Percentiles rank a stretch among this genome's conserved stretches.
phyloP scores from a whole-genome alignment of 352 stramenopile genomes.

The Phytophthora ramorum region DNA sequence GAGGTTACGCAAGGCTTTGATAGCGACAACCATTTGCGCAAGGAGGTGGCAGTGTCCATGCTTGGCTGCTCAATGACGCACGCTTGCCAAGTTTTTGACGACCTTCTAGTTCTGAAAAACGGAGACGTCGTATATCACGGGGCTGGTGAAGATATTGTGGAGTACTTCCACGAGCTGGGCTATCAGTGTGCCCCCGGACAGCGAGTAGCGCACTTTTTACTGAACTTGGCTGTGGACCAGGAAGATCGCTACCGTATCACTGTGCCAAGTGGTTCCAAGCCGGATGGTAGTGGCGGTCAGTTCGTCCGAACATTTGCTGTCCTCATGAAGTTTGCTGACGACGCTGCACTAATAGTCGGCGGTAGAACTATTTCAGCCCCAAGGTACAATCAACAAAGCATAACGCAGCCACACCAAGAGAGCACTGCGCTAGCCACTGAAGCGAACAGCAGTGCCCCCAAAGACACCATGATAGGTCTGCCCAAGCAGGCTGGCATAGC shows the following conservation, averaged over 20 bases:
- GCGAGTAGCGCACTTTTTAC: slow-evolving; percentile 33
- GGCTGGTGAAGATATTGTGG: slow-evolving; percentile 17
- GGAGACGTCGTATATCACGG: slow-evolving; percentile 27
- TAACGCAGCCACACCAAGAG: too few relatives aligned
- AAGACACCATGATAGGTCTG: background rate
- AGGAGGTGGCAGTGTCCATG: slow-evolving; percentile 23
- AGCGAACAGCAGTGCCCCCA: background rate
- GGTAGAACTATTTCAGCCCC: background rate
- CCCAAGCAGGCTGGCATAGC: background rate
- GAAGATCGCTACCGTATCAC: slow-evolving; percentile 18
- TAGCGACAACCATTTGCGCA: slow-evolving; percentile 17
- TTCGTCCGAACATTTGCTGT: slow-evolving; percentile 17
- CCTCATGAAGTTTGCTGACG: slow-evolving; percentile 23
- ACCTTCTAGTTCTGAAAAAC: slow-evolving; percentile 29
- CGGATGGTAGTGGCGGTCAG: background rate
- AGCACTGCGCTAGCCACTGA: background rate
- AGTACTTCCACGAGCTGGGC: slow-evolving; percentile 23
- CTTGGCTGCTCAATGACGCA: slow-evolving; percentile 9
- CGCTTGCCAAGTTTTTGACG: slow-evolving; percentile 26
- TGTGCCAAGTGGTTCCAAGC: slow-evolving; percentile 6
- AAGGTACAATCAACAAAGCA: background rate
- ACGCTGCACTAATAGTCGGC: slow-evolving; percentile 7
- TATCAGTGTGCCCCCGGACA: slow-evolving; percentile 31
- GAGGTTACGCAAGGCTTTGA: slow-evolving; percentile 19
- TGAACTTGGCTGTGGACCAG: slow-evolving; percentile 26